Evolutionary conservation across 73 alveolate genomes (phyloP).

Genomic region (Uronychia binucleata): DNA sequence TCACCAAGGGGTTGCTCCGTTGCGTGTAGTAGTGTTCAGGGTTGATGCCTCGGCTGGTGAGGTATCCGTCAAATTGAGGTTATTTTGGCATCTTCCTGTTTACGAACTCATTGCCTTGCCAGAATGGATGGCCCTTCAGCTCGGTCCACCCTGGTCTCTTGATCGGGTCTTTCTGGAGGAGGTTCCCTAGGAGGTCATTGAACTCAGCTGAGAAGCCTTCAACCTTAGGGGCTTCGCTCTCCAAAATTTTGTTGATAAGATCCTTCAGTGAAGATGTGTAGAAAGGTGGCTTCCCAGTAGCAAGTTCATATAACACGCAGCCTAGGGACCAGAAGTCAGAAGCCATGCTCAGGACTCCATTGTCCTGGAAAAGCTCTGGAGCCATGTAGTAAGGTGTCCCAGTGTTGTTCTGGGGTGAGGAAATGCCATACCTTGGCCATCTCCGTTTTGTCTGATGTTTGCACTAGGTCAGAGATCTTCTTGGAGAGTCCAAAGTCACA

Average conservation of each 20-base stretch:
- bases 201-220: conserved; percentile 82
- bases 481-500: conserved; percentile 89
- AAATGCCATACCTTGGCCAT: conserved; percentile 14
- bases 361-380: conserved; percentile 87
- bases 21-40: conserved; percentile 55
- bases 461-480: conserved; percentile 54
- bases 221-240: conserved; percentile 75
- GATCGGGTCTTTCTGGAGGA: conserved; percentile 91
- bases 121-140: conserved; percentile 77
- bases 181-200: conserved; percentile 79
- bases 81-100: conserved; percentile 68
- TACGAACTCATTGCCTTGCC: conserved; percentile 61
- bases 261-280: conserved; percentile 84
- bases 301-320: conserved; percentile 90
- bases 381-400: conserved; percentile 97
- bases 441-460: conserved; percentile 30
- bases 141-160: conserved; percentile 95
- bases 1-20: conserved; percentile 32
- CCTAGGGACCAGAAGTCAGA: conserved; percentile 82
- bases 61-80: conserved; percentile 80
- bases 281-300: conserved; percentile 96
- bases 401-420: conserved; percentile 27
- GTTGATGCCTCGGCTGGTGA: conserved; percentile 47
- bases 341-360: conserved; percentile 71
- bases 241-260: conserved; percentile 76